Percentiles rank a stretch among this genome's conserved stretches.
phyloP scores from a whole-genome alignment of 2,329 filamentous ascomycete genomes.

The Fusarium sp. region DNA sequence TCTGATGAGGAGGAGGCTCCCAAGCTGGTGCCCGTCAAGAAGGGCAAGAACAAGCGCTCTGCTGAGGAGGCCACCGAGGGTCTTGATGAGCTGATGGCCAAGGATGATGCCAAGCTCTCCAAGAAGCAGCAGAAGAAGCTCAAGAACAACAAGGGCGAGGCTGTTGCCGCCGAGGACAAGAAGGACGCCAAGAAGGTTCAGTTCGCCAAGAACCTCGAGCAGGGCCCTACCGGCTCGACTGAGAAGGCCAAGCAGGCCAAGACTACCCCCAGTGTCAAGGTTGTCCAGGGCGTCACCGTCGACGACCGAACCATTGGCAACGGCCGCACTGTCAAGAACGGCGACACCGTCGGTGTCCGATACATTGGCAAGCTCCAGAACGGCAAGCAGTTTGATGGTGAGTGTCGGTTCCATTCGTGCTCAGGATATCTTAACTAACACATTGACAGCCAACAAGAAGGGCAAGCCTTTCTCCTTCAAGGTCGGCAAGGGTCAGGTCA shows the following conservation, averaged over 20 bases:
- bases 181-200: conserved; percentile 90
- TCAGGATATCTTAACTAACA: conserved; percentile 35
- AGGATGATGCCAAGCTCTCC: conserved; percentile 82
- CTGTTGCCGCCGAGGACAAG: conserved; percentile 71
- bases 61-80: conserved; percentile 77
- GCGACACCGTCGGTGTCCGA: conserved; percentile 90
- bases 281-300: conserved; percentile 88
- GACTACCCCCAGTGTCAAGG: conserved; percentile 76
- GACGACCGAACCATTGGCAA: conserved; percentile 95
- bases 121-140: conserved; percentile 99
- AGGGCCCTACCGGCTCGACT: conserved; percentile 85
- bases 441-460: conserved; percentile 88
- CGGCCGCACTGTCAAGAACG: conserved; percentile 88
- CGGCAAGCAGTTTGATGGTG: conserved; percentile 95
- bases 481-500: conserved; percentile 93
- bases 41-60: conserved; percentile 94
- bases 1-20: conserved; percentile 77
- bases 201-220: conserved; percentile 98
- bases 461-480: conserved; percentile 98
- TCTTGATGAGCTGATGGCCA: conserved; percentile 88
- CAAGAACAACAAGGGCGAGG: conserved; percentile 97
- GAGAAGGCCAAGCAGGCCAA: conserved; percentile 55
- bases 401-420: conserved; percentile 52
- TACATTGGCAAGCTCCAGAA: conserved; percentile 98
- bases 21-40: conserved; percentile 68